Base-by-base conservation (phyloP, 2,329 filamentous ascomycete genomes). In the Gnomoniopsis sp. region DNA sequence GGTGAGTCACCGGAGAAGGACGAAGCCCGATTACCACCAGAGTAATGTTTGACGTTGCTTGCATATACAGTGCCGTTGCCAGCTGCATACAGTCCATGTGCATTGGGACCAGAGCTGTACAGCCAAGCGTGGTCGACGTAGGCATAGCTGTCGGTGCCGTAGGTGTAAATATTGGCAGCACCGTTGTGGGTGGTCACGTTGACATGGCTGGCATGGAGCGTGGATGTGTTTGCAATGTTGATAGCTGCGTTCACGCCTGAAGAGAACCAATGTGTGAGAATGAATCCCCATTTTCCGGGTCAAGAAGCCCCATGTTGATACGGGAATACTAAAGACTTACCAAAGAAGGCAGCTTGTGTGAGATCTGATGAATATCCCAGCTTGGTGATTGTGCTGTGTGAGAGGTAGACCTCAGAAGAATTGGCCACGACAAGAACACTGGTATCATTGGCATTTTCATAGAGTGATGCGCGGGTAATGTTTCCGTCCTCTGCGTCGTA, bases 151-250 rank as follows among this genome's bases (percentile, higher is more conserved):
- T 64, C 67, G 3, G 63, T 65, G 26, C 70, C 70, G 36, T 69
- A 71, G 3, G 67, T 59, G 41, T 70, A 72, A 41, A 72, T 41
- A 17, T 71, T 69, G 12, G 70, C 70, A 2, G 69, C 70, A 7
- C 70, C 70, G 50, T 72, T 71, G 60, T 72, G 70, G 1, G 65
- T 63, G 3, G 70, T 72, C 21, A 72, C 62, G 56, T 72, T 72
- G 33, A 67, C 36, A 38, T 72, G 46, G 30, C 66, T 55, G 15
- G 71, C 63, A 38, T 57, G 53, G 1, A 64, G 64, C 11, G 62
- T 66, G 2, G 69, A 69, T 8, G 57, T 64, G 51, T 71, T 72
- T 38, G 68, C 64, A 43, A 72, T 63, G 17, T 69, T 69, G 49
- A 70, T 62, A 6, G 66, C 69, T 6, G 69, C 69, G 57, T 71